phyloP scores from a whole-genome alignment of 225 moss, liverwort and hornwort species.

The Sphagnum tenellum region DNA sequence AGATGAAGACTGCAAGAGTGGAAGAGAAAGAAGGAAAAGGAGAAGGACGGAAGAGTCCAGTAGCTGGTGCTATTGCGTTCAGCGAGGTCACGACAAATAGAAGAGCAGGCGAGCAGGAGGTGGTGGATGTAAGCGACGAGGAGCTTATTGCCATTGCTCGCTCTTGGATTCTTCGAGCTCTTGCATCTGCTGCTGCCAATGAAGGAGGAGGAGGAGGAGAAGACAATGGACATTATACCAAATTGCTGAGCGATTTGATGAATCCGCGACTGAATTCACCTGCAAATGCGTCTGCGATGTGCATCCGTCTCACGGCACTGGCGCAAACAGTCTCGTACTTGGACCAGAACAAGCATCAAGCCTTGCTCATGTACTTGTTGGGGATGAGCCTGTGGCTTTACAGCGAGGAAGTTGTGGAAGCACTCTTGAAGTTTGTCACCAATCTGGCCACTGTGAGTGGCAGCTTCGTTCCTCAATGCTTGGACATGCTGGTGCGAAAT shows the following conservation, averaged over 20 bases:
- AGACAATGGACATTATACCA: conserved; percentile 52
- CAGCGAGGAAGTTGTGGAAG: conserved; percentile 55
- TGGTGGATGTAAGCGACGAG: conserved; percentile 9
- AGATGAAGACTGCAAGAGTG: too few relatives aligned
- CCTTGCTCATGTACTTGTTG: conserved; percentile 61
- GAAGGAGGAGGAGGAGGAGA: conserved; percentile 7
- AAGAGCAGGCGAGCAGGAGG: neutral
- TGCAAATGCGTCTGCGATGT: conserved; percentile 20
- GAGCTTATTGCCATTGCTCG: conserved; percentile 26
- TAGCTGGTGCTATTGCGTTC: too few relatives aligned
- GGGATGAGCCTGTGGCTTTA: conserved; percentile 92
- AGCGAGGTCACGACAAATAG: too few relatives aligned
- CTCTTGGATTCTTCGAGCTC: conserved; percentile 37
- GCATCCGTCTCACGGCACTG: conserved; percentile 59
- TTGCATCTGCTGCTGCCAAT: conserved; percentile 21
- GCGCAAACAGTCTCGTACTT: conserved; percentile 74
- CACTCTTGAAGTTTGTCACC: conserved; percentile 66
- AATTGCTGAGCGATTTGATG: conserved; percentile 52
- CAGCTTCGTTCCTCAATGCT: conserved; percentile 64
- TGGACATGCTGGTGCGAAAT: conserved; percentile 94
- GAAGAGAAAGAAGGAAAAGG: too few relatives aligned
- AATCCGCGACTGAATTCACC: conserved; percentile 48
- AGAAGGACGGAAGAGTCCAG: too few relatives aligned
- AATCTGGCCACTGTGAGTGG: conserved; percentile 90
- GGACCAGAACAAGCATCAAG: conserved; percentile 55